phyloP scores from a whole-genome alignment of 305 asterid genomes.

The Salvia sclarea region DNA sequence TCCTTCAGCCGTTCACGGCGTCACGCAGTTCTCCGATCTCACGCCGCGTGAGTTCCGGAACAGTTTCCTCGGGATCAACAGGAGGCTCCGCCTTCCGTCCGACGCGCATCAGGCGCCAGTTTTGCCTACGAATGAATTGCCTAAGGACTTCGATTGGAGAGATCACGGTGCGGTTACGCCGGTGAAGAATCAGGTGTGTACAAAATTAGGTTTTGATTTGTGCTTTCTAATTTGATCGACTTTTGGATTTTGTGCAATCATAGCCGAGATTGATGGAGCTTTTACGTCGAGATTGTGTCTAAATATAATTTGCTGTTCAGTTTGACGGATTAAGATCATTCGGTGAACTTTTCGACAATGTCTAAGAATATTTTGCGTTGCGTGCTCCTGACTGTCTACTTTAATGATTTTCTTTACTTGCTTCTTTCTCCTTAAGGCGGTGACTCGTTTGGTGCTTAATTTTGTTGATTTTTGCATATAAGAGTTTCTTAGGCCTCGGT shows the following conservation, averaged over 20 bases:
- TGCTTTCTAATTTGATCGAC: background rate
- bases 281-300: background rate
- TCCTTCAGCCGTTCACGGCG: constrained; percentile 89
- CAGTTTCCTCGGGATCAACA: constrained; percentile 64
- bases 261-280: background rate
- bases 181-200: constrained; percentile 76
- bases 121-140: constrained; percentile 76
- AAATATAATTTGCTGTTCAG: background rate
- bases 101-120: constrained; percentile 81
- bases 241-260: background rate
- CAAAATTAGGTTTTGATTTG: constrained; percentile 18
- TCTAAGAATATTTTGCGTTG: constrained; percentile 4
- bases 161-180: constrained; percentile 78
- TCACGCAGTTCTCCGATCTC: constrained; percentile 86
- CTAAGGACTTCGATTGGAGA: constrained; percentile 84
- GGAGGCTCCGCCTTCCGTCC: constrained; percentile 56
- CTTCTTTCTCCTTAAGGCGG: background rate
- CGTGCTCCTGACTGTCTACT: background rate
- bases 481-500: background rate
- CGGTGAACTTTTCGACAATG: background rate
- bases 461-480: background rate
- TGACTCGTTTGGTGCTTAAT: background rate
- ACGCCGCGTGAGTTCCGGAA: constrained; percentile 69
- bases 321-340: background rate
- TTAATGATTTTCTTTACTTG: too few relatives aligned